Evolutionary conservation across 345 rosid genomes (phyloP), one percentile per base, ranked within the genome.

Genomic region (Salix arbutifolia): DNA sequence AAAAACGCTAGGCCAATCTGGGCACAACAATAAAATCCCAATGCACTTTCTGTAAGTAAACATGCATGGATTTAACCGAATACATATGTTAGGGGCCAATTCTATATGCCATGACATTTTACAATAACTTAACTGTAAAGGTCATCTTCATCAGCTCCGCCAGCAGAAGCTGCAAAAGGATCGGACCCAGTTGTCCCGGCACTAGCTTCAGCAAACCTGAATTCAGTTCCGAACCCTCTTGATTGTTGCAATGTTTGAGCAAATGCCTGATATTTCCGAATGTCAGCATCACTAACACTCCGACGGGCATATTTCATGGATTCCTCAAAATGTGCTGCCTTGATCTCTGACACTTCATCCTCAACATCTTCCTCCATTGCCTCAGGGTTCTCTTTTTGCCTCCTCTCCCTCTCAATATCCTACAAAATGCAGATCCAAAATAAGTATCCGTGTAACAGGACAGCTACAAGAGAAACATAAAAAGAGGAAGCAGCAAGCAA

Each of bases 161-260:
- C 96, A 10, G 92, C 91, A 4, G 98, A 76, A 67, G 93, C 84
- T 6, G 91, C 90, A 73, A 94, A 94, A 31, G 97, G 91, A 82
- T 94, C 96, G 26, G 97, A 70, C 12, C 85, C 80, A 9, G 82
- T 80, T 19, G 84, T 78, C 52, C 89, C 82, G 0, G 85, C 42
- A 8, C 87, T 80, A 1, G 89, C 69, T 2, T 91, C 86, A 8
- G 94, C 21, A 69, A 94, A 94, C 84, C 95, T 89, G 75, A 94
- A 94, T 72, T 92, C 97, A 3, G 84, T 65, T 65, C 98, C 97
- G 42, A 94, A 85, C 46, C 98, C 98, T 84, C 98, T 87, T 0
- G 98, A 94, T 64, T 94, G 98, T 82, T 94, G 98, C 83, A 94
- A 73, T 4, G 98, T 94, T 75, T 94, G 98, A 66, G 98, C 97